phyloP scores from a whole-genome alignment of 108 stramenopile genomes.

The Cyclotella choctawhatcheeana region DNA sequence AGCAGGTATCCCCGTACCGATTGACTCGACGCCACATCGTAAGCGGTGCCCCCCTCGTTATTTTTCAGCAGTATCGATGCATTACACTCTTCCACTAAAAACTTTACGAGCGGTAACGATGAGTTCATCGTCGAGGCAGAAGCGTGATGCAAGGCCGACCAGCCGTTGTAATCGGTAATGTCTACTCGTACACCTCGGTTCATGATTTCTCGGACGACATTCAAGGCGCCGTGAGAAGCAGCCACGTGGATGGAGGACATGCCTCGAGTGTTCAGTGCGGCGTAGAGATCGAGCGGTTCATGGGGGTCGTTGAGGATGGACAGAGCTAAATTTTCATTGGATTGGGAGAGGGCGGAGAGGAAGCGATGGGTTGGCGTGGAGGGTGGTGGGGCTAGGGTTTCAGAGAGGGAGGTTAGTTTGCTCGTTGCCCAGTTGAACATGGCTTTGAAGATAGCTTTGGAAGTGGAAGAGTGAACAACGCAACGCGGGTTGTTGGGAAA shows the following conservation, averaged over 20 bases:
- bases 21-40: constrained; percentile 76
- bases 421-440: constrained; percentile 82
- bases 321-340: constrained; percentile 32
- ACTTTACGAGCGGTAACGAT: constrained; percentile 46
- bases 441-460: not conserved
- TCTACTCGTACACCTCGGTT: constrained; percentile 58
- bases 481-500: too few relatives aligned
- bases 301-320: constrained; percentile 29
- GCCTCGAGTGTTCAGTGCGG: constrained; percentile 49
- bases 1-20: constrained; percentile 79
- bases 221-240: constrained; percentile 45
- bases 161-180: constrained; percentile 62
- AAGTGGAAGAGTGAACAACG: too few relatives aligned
- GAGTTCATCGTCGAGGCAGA: constrained; percentile 39
- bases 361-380: constrained; percentile 51
- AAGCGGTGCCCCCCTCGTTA: constrained; percentile 72
- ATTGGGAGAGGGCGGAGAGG: constrained; percentile 41
- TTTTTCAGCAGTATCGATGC: constrained; percentile 67
- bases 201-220: constrained; percentile 47
- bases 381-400: constrained; percentile 85
- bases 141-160: constrained; percentile 82
- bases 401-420: constrained; percentile 69
- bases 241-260: constrained; percentile 74
- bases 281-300: constrained; percentile 32
- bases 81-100: constrained; percentile 64